Base-by-base conservation (phyloP, 2,329 filamentous ascomycete genomes). In the Tolypocladium nubicola region DNA sequence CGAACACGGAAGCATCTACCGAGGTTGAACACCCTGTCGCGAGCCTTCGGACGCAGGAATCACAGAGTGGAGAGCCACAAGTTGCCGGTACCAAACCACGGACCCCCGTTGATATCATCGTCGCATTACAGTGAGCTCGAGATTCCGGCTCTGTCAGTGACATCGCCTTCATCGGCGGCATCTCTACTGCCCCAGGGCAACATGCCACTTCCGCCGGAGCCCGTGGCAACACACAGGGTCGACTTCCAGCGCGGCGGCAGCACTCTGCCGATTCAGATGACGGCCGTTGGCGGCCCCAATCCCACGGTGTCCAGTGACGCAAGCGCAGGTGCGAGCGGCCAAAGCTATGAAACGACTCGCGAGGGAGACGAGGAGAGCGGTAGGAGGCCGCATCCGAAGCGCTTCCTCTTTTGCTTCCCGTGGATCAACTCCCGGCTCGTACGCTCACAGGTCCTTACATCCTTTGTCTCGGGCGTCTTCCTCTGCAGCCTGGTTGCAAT, bases 391-490 rank as follows among this genome's bases (percentile, higher is more conserved):
- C 50, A 64, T 35, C 71, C 72, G 2, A 76, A 73, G 53, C 70
- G 68, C 16, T 82, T 83, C 58, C 61, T 83, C 4, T 77, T 78
- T 57, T 84, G 80, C 65, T 76, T 82, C 57, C 80, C 82, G 4
- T 79, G 78, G 71, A 68, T 85, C 55, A 76, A 76, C 65, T 83
- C 83, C 47, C 71, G 71, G 53, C 76, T 74, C 55, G 74, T 83
- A 59, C 78, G 83, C 41, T 69, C 74, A 41, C 81, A 84, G 61
- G 76, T 86, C 43, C 65, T 86, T 57, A 78, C 79, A 38, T 86
- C 82, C 65, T 76, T 87, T 30, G 78, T 89, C 8, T 88, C 88
- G 7, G 87, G 86, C 1, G 60, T 80, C 7, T 82, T 89, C 57
- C 70, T 89, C 11, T 67, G 80, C 6, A 66, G 79, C 37, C 75